Evolutionary conservation across 1,139 yeast genomes (phyloP).

Genomic region (Torulaspora globosa): DNA sequence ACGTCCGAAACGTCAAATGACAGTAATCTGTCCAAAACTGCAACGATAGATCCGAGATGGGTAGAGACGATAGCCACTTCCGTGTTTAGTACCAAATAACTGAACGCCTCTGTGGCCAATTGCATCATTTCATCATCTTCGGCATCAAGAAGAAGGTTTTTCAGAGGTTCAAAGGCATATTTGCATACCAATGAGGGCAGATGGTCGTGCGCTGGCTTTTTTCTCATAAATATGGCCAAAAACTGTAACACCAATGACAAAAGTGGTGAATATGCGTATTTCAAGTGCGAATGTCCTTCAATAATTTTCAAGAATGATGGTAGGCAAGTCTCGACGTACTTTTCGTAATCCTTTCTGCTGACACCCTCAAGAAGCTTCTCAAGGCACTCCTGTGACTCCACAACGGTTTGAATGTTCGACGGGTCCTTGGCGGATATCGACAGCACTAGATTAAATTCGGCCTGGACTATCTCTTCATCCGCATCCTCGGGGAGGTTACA

Average conservation of each 20-base stretch:
- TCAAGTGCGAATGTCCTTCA: slow-evolving; percentile 22
- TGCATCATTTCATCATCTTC: slow-evolving; percentile 79
- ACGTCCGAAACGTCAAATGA: slow-evolving; percentile 70
- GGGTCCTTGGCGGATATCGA: slow-evolving; percentile 69
- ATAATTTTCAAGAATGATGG: slow-evolving; percentile 33
- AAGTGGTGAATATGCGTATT: slow-evolving; percentile 48
- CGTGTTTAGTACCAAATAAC: slow-evolving; percentile 52
- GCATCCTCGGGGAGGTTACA: slow-evolving; percentile 35
- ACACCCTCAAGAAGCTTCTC: slow-evolving; percentile 52
- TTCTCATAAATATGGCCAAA: slow-evolving; percentile 42
- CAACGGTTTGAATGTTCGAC: slow-evolving; percentile 61
- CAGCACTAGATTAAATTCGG: slow-evolving; percentile 54
- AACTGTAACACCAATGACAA: slow-evolving; percentile 66
- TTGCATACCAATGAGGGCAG: slow-evolving; percentile 46
- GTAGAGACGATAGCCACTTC: slow-evolving; percentile 45
- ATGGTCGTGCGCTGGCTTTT: slow-evolving; percentile 27
- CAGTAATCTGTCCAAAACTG: slow-evolving; percentile 63
- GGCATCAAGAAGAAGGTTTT: slow-evolving; percentile 50
- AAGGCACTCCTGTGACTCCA: slow-evolving; percentile 60
- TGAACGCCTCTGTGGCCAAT: slow-evolving; percentile 70
- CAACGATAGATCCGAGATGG: slow-evolving; percentile 51
- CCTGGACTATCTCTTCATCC: slow-evolving; percentile 38
- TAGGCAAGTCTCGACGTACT: slow-evolving; percentile 35
- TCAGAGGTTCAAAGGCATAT: slow-evolving; percentile 45
- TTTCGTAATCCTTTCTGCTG: slow-evolving; percentile 44